phyloP scores from a whole-genome alignment of 2,329 filamentous ascomycete species.

The Harringtonia aguacate region DNA sequence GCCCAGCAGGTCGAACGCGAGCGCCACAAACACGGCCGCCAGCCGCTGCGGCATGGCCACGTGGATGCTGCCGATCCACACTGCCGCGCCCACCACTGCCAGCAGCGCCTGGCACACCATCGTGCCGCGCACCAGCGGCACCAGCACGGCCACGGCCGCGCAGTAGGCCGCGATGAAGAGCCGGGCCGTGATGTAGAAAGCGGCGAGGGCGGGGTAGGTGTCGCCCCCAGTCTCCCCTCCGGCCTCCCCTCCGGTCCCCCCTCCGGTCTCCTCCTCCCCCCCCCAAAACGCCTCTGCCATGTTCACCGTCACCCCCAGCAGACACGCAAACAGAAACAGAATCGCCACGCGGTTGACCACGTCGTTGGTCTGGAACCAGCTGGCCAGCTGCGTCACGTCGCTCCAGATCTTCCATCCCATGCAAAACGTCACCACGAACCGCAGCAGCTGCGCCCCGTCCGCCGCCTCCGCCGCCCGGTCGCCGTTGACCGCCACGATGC shows the following conservation, averaged over 20 bases:
- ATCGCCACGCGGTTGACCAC: slow-evolving; percentile 47
- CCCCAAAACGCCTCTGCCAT: slow-evolving; percentile 44
- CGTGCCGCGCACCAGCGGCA: slow-evolving; percentile 47
- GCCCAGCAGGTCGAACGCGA: slow-evolving; percentile 42
- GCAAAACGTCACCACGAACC: slow-evolving; percentile 50
- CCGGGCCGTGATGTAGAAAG: slow-evolving; percentile 49
- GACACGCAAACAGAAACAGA: slow-evolving; percentile 48
- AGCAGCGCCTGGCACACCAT: slow-evolving; percentile 39
- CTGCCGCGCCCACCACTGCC: slow-evolving; percentile 32
- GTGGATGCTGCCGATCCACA: slow-evolving; percentile 53
- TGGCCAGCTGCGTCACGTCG: slow-evolving; percentile 44
- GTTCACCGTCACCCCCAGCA: slow-evolving; percentile 52
- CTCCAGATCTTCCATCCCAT: slow-evolving; percentile 56
- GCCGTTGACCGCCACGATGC: slow-evolving; percentile 53
- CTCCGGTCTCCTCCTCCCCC: not conserved
- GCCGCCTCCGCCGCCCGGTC: slow-evolving; percentile 48
- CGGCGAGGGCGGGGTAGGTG: slow-evolving; percentile 47
- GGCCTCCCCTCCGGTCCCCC: not conserved
- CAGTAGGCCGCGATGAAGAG: slow-evolving; percentile 41
- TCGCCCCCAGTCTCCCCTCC: slow-evolving; percentile 12
- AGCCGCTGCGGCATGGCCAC: slow-evolving; percentile 42
- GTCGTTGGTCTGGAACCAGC: slow-evolving; percentile 54
- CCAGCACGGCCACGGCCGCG: slow-evolving; percentile 30
- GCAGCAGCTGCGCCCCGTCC: slow-evolving; percentile 42
- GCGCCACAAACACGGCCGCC: slow-evolving; percentile 44